Evolutionary conservation across 176 grass and related monocot species (phyloP).

Genomic region (Cenchrus fungigraminus): DNA sequence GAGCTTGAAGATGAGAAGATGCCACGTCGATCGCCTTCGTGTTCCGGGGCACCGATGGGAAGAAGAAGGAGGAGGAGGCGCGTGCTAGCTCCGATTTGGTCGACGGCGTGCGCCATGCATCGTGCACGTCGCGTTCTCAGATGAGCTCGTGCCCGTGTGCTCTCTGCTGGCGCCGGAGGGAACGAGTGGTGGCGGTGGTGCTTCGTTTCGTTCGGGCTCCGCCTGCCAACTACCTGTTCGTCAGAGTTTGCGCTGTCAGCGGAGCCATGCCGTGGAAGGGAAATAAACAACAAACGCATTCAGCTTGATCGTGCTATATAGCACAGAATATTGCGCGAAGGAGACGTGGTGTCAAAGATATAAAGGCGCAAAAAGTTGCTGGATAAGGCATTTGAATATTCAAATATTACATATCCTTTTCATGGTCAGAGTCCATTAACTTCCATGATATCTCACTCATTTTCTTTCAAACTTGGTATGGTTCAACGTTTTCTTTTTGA

Average conservation of each 20-base stretch:
- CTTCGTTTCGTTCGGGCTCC: not conserved
- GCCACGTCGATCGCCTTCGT: not conserved
- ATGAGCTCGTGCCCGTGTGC: not conserved
- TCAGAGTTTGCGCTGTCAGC: slow-evolving; percentile 17
- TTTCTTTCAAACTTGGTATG: not conserved
- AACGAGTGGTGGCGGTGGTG: not conserved
- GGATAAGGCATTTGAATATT: too few relatives aligned
- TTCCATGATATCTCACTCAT: not conserved
- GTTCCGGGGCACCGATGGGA: too few relatives aligned
- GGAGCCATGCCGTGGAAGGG: not conserved
- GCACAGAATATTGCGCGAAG: not conserved
- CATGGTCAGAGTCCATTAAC: not conserved
- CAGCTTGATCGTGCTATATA: not conserved
- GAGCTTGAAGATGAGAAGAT: not conserved
- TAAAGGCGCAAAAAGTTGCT: too few relatives aligned
- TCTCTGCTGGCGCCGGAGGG: not conserved
- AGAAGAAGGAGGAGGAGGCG: too few relatives aligned
- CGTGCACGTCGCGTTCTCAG: not conserved
- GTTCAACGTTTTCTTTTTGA: not conserved
- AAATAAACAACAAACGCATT: not conserved
- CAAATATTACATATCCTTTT: not conserved
- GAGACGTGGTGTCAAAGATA: too few relatives aligned
- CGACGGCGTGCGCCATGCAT: not conserved
- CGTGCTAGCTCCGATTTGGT: too few relatives aligned
- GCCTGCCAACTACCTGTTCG: slow-evolving; percentile 1